Percentiles rank a stretch among this genome's conserved stretches.
Conservation (phyloP, 2,329 filamentous ascomycete genomes). For the Xylaria sp. region DNA sequence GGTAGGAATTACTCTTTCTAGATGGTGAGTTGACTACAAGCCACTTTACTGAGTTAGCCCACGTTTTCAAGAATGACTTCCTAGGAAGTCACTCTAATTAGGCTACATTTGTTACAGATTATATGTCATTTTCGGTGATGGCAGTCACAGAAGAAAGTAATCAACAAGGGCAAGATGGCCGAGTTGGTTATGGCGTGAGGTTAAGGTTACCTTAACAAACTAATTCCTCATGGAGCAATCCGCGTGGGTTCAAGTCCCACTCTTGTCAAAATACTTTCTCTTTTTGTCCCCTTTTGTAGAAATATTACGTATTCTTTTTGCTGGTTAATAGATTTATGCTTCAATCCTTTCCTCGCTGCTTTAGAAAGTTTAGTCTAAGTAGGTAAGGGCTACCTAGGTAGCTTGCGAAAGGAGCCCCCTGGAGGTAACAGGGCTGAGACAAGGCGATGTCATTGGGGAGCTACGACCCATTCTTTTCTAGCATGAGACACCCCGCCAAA, state of each 20-base stretch:
- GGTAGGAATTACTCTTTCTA: background rate
- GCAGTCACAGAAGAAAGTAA: too few relatives aligned
- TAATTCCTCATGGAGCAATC: slow-evolving; percentile 48
- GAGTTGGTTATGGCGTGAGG: slow-evolving; percentile 53
- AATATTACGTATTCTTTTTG: too few relatives aligned
- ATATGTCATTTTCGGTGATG: too few relatives aligned
- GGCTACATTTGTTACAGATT: too few relatives aligned
- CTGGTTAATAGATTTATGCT: too few relatives aligned
- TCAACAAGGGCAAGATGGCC: slow-evolving; percentile 48
- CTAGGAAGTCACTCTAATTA: too few relatives aligned
- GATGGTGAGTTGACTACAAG: background rate
- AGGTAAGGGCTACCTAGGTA: background rate
- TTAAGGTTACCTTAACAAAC: slow-evolving; percentile 51
- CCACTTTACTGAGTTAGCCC: too few relatives aligned
- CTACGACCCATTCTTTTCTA: background rate
- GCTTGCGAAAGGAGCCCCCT: background rate
- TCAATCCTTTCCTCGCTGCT: too few relatives aligned
- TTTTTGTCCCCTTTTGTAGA: background rate
- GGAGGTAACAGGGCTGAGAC: slow-evolving; percentile 14
- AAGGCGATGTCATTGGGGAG: slow-evolving; percentile 2
- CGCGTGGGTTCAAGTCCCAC: slow-evolving; percentile 56
- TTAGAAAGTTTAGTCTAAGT: too few relatives aligned
- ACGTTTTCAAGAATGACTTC: too few relatives aligned
- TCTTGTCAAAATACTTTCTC: slow-evolving; percentile 39
- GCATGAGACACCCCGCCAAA: slow-evolving; percentile 32